These are phyloP conservation scores for Ogataea thermomethanolica DNA, from an alignment of 805 yeast genomes.

Conservation along the genomic window DNA sequence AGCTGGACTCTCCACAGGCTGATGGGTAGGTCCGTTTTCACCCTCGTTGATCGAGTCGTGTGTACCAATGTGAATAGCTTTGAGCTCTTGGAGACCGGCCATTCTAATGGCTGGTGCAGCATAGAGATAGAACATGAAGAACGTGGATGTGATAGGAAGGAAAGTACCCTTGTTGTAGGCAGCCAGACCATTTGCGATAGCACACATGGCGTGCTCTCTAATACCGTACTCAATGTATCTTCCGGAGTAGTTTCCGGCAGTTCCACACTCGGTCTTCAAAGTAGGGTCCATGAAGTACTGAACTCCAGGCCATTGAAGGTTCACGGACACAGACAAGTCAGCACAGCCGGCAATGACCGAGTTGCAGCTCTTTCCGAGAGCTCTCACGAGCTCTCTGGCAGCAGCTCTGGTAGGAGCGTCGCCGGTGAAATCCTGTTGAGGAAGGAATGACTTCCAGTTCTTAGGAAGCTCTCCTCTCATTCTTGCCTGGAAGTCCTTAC, in stretches of 20 bases:
- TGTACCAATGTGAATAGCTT: slow-evolving; percentile 82
- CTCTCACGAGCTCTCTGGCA: slow-evolving; percentile 75
- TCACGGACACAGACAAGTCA: slow-evolving; percentile 87
- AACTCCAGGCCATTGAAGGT: slow-evolving; percentile 82
- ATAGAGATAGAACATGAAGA: slow-evolving; percentile 87
- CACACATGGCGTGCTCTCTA: slow-evolving; percentile 99
- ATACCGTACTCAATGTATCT: slow-evolving; percentile 97
- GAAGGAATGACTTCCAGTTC: slow-evolving; percentile 78
- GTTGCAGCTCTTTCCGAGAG: slow-evolving; percentile 60
- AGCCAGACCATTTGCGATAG: slow-evolving; percentile 93
- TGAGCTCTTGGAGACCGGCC: slow-evolving; percentile 78
- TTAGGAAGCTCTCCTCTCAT: slow-evolving; percentile 72
- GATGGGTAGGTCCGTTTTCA: slow-evolving; percentile 93
- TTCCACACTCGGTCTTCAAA: slow-evolving; percentile 41
- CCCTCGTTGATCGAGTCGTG: slow-evolving; percentile 89
- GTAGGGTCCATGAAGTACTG: slow-evolving; percentile 90
- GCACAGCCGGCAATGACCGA: slow-evolving; percentile 91
- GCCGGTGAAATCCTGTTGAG: slow-evolving; percentile 78
- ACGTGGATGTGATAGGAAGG: slow-evolving; percentile 39
- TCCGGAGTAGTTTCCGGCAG: slow-evolving; percentile 79
- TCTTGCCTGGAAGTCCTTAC: slow-evolving; percentile 77
- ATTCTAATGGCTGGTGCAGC: slow-evolving; percentile 88
- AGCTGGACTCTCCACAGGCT: slow-evolving; percentile 77
- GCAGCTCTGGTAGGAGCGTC: slow-evolving; percentile 93
- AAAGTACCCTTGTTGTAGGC: slow-evolving; percentile 95